Evolutionary conservation across 2,329 filamentous ascomycete genomes (phyloP), one percentile per base, ranked within the genome.

Genomic region (Periglandula ipomoeae): DNA sequence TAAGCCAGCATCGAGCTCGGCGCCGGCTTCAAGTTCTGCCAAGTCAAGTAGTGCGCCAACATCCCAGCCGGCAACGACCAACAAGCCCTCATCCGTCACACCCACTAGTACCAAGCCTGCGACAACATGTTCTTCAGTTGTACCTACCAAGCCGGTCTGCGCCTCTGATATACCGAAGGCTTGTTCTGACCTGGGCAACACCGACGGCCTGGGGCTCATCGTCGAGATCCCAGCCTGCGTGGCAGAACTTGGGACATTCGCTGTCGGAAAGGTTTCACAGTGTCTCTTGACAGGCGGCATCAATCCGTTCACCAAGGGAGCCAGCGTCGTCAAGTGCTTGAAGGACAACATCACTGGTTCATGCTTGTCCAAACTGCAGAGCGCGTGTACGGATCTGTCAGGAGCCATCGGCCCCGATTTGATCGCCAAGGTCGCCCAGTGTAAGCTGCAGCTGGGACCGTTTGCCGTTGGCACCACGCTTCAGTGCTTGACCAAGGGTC

Each of bases 371-470:
- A 17, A 15, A 15, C 32, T 52, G 4, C 50, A 47, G 5, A 27
- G 19, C 20, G 26, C 40, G 7, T 52, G 50, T 26, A 11, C 8
- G 3, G 22, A 35, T 34, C 44, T 52, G 3, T 19, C 38, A 7
- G 44, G 47, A 6, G 2, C 11, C n/a, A 37, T 8, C 3, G 47
- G 39, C 20, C 15, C 20, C 7, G 19, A 15, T 1, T 13, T 51
- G 24, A 17, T 7, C 10, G 6, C 22, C 47, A 32, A 42, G 7
- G 10, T 37, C 15, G 32, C 26, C 4, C 1, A 5, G 11, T 52
- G 50, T 34, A 34, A 19, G 24, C 9, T 30, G 40, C 6, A 23
- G 20, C 44, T 52, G 32, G 50, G 50, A 11, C 50, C 50, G 17
- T 52, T 52, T 11, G 44, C 34, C n/a, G 26, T 41, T 19, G 20